Base-by-base conservation (phyloP, 2,329 filamentous ascomycete species). In the Fusarium dimerum region DNA sequence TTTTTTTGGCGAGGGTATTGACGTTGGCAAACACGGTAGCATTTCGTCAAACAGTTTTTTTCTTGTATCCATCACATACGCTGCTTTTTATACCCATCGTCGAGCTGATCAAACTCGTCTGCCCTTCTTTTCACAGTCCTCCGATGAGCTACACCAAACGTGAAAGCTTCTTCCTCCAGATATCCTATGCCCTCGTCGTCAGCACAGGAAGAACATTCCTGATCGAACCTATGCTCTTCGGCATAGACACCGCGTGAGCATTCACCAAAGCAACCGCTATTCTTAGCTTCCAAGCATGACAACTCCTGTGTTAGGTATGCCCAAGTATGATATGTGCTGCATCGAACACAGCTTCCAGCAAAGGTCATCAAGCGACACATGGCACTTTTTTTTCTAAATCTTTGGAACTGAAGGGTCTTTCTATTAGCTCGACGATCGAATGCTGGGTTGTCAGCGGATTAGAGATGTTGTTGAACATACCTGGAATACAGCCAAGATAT, bases 291-390 rank as follows among this genome's bases (percentile, higher is more conserved):
- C 45, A 80, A 73, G 50, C 77, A 80, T 8, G 73, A 76, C 3
- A 80, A 69, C 57, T 76, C 66, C 60, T 79, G 76, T 12, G 71
- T 67, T 17, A 79, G 68, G 9, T 78, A 74, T 26, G 71, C 65
- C 76, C 77, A 77, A 15, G 68, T 73, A 48, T 76, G 72, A 42
- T 54, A 59, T 6, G 70, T 65, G 40, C 64, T 68, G 63, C 77
- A 80, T 44, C 67, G 68, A 38, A 74, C 73, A 66, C 77, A 80
- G 40, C 65, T 62, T 43, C 77, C 77, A 39, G 63, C 62, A 60
- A 78, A 80, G 41, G 73, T 62, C 42, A 79, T 61, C 62, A 76
- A 68, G 49, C 77, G 76, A 65, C 77, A 80, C 77, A 80, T 80
- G 60, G 40, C 50, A 46, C 16, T 26, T n/a, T 45, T 34, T 53